These are phyloP conservation scores for Boletus rubroflammeus DNA, from an alignment of 768 basidiomycete genomes.

Conservation along the genomic window DNA sequence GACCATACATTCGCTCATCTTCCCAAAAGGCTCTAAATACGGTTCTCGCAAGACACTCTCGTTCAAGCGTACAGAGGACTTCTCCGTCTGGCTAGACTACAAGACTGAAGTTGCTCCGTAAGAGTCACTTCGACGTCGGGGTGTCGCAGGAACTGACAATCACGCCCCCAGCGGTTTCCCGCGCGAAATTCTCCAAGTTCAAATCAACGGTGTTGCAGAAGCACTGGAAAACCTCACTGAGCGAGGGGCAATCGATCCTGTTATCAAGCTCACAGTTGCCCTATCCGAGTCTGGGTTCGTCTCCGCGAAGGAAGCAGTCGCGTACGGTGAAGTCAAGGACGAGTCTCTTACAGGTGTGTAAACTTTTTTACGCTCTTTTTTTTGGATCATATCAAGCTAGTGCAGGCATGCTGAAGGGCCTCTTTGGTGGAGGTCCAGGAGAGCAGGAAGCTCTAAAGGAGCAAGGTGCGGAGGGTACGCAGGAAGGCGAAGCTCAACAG, in stretches of 20 bases:
- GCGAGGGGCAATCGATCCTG: conserved; percentile 73
- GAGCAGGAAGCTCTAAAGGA: conserved; percentile 30
- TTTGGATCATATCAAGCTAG: conserved; percentile 11
- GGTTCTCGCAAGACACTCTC: conserved; percentile 84
- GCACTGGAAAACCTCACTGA: conserved; percentile 83
- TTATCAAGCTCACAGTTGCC: conserved; percentile 79
- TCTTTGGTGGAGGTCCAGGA: conserved; percentile 68
- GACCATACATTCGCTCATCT: conserved; percentile 72
- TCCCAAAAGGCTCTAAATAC: conserved; percentile 71
- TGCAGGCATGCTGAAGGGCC: conserved; percentile 78
- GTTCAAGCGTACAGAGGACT: conserved; percentile 82
- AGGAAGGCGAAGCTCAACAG: conserved; percentile 32
- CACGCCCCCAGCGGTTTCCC: conserved; percentile 56
- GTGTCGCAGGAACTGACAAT: conserved; percentile 2
- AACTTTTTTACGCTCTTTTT: neutral
- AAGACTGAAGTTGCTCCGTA: conserved; percentile 60
- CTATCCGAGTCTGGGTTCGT: conserved; percentile 87
- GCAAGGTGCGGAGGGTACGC: conserved; percentile 17
- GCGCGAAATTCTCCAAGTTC: conserved; percentile 67
- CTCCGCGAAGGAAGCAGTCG: conserved; percentile 73
- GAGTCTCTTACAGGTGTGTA: conserved; percentile 67
- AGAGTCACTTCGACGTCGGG: conserved; percentile 25
- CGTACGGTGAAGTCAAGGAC: conserved; percentile 78
- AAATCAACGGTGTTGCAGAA: conserved; percentile 67
- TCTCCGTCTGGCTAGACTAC: conserved; percentile 75